Conservation (phyloP, 441 rosid species). For the Aleurites moluccanus region DNA sequence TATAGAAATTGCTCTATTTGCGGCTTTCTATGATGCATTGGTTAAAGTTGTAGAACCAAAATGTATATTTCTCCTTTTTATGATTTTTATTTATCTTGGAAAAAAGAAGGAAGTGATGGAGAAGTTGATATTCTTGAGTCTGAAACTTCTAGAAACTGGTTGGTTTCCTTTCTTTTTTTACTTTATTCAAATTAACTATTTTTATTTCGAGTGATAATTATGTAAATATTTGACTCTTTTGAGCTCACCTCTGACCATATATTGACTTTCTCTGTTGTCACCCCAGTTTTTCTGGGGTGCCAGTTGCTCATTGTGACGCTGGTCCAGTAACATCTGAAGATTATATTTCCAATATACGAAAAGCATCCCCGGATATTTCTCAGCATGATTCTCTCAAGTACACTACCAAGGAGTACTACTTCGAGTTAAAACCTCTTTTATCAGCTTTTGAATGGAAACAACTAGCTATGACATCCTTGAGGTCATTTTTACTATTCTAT, state of each 20-base stretch:
- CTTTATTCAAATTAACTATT: background rate
- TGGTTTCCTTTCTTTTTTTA: background rate
- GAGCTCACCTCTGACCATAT: background rate
- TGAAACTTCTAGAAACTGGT: background rate
- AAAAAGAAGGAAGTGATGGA: background rate
- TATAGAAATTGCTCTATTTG: background rate
- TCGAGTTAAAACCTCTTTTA: slow-evolving; percentile 72
- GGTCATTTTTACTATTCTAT: slow-evolving; percentile 78
- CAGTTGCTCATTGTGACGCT: slow-evolving; percentile 86
- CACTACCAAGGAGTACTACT: slow-evolving; percentile 61
- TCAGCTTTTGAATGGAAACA: slow-evolving; percentile 82
- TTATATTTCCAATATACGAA: slow-evolving; percentile 46
- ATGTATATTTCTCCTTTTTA: background rate
- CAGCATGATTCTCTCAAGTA: slow-evolving; percentile 46
- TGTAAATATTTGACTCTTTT: background rate
- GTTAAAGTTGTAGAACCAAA: background rate
- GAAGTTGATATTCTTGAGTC: background rate
- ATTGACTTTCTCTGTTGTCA: slow-evolving; percentile 24
- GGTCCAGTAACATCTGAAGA: slow-evolving; percentile 62
- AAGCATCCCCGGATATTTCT: slow-evolving; percentile 40
- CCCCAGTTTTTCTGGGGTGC: slow-evolving; percentile 53
- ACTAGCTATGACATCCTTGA: slow-evolving; percentile 75
- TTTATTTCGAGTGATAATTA: background rate
- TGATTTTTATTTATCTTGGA: background rate
- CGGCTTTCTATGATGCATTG: background rate